Base-by-base conservation (phyloP, 208 protist species). In the Leishmania gerbilli region DNA sequence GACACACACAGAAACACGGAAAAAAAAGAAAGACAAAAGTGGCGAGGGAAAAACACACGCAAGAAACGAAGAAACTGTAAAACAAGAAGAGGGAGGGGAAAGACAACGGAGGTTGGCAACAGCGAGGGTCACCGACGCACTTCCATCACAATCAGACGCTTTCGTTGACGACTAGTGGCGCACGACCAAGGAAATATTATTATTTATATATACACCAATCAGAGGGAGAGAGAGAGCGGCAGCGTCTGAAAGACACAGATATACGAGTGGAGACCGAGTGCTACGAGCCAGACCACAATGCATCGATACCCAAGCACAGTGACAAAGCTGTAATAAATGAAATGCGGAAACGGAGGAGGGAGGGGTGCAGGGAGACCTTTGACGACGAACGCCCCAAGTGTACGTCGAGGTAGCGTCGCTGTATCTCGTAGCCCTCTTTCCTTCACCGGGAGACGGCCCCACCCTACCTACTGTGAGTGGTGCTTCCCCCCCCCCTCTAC, bases 31-130 rank as follows among this genome's bases (percentile, higher is more conserved):
- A 34, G 34, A 34, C 34, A 62, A 65, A 64, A 55, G 34, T 8
- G 15, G 31, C 17, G 64, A 68, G 27, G 2, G 0, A 40, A 24
- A 68, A 27, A 9, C 45, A 49, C 11, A 8, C 0, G 2, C 45
- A 11, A 49, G 45, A 49, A 45, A 45, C 42, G 17, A 40, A 31
- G 2, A 42, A 65, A 53, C 77, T 58, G 17, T 56, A 31, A 67
- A 40, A 19, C 56, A 75, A 71, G 55, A 83, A 65, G 56, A 81
- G 77, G 40, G 68, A 80, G 34, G 68, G 37, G 45, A 64, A 45
- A 76, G 49, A 13, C 4, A 79, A 27, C 65, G 4, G 47, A n/a
- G 31, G 71, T 58, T 21, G 40, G 21, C 3, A 37, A 21, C 65
- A 71, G 37, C 15, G 19, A 34, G 21, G 40, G 34, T 40, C 65